Evolutionary conservation across 345 rosid species (phyloP).

Genomic region (Reutealis trisperma): DNA sequence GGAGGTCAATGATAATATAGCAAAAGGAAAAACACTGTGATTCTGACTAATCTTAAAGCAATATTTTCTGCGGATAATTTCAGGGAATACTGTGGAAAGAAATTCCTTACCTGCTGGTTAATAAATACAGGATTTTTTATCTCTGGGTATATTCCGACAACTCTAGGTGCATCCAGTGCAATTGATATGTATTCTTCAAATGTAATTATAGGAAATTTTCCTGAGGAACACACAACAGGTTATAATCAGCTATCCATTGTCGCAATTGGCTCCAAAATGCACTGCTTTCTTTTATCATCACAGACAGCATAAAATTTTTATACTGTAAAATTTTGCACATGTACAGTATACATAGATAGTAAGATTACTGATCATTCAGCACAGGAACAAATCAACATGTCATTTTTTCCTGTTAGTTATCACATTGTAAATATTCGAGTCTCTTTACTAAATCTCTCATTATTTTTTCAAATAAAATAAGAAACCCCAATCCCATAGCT

Average conservation of each 20-base stretch:
- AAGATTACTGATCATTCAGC: neutral
- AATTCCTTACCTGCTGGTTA: slow-evolving; percentile 68
- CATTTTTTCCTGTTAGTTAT: neutral
- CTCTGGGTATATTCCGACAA: slow-evolving; percentile 97
- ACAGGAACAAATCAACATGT: neutral
- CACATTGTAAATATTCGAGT: neutral
- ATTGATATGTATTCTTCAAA: slow-evolving; percentile 88
- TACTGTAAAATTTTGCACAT: neutral
- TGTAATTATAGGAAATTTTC: slow-evolving; percentile 74
- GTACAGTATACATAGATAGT: neutral
- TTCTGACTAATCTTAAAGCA: slow-evolving; percentile 1
- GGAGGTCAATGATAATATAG: neutral
- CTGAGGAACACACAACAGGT: slow-evolving; percentile 42
- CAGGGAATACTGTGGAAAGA: neutral
- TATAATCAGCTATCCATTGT: neutral
- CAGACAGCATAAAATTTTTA: neutral
- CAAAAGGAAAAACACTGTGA: neutral
- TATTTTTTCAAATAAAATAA: neutral
- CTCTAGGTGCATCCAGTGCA: slow-evolving; percentile 78
- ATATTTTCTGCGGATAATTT: neutral
- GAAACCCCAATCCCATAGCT: neutral
- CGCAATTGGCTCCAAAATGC: neutral
- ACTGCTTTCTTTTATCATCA: neutral
- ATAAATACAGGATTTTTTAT: slow-evolving; percentile 87
- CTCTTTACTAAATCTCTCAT: neutral